Conservation (phyloP, 331 rosid species). For the Spiraea crenata region DNA sequence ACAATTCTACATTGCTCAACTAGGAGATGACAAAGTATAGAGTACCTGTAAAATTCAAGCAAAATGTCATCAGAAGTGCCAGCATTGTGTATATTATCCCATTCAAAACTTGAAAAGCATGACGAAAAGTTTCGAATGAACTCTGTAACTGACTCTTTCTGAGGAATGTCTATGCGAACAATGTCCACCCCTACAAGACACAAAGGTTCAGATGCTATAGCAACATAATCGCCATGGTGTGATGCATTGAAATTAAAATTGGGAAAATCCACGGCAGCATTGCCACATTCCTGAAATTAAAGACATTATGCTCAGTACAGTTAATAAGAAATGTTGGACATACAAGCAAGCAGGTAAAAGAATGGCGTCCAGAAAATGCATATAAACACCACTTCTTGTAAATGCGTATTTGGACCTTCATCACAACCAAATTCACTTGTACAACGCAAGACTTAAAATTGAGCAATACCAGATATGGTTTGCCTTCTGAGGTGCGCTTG, state of each 20-base stretch:
- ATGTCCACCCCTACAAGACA: conserved; percentile 85
- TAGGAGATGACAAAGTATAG: background rate
- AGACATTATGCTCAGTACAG: background rate
- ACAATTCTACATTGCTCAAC: conserved; percentile 1
- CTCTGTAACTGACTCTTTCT: conserved; percentile 45
- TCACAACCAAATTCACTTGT: background rate
- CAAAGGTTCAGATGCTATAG: conserved; percentile 84
- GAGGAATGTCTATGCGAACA: conserved; percentile 57
- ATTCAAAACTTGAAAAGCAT: conserved; percentile 74
- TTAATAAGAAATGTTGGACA: conserved; percentile 3
- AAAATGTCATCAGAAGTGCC: conserved; percentile 51
- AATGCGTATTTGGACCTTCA: background rate
- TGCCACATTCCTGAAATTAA: conserved; percentile 48
- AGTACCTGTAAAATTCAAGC: conserved; percentile 68
- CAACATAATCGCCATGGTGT: conserved; percentile 91
- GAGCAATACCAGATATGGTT: conserved; percentile 67
- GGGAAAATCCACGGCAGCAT: conserved; percentile 41
- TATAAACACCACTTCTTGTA: background rate
- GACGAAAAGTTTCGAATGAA: conserved; percentile 59
- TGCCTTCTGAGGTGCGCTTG: conserved; percentile 67
- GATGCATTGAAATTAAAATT: conserved; percentile 88
- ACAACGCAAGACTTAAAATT: background rate
- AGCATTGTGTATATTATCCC: conserved; percentile 59
- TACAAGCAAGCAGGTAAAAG: background rate
- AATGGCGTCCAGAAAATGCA: background rate